A percentile compares a stretch with the other conserved stretches of the same genome.
phyloP scores from a whole-genome alignment of 768 basidiomycete genomes.

The Xanthoconium purpureum region DNA sequence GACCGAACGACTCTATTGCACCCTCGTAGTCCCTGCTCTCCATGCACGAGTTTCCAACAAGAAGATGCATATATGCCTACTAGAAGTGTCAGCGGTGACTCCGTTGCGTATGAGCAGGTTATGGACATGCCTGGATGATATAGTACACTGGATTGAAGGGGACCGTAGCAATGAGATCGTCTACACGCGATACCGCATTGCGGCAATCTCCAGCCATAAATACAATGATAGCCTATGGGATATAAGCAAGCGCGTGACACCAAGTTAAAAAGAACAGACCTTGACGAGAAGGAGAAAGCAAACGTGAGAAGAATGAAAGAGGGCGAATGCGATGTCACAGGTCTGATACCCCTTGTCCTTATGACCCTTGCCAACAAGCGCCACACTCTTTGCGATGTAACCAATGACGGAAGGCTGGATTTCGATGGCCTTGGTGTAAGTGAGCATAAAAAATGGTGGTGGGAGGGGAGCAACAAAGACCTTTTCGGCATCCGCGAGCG shows the following conservation, averaged over 20 bases:
- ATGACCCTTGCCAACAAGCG: background rate
- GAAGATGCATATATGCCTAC: conserved; percentile 10
- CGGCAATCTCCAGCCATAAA: conserved; percentile 2
- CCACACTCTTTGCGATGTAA: background rate
- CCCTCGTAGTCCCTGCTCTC: background rate
- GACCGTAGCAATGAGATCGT: background rate
- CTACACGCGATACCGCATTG: background rate
- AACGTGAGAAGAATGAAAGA: no score
- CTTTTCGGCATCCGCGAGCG: background rate
- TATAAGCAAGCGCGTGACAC: background rate
- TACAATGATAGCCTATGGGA: background rate
- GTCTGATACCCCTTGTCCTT: background rate
- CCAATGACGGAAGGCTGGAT: background rate
- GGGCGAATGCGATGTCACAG: background rate
- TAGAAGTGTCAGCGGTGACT: background rate
- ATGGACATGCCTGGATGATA: background rate
- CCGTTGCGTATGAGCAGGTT: fast-evolving
- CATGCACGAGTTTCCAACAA: background rate
- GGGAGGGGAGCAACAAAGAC: background rate
- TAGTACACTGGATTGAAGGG: background rate
- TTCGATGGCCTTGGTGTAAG: background rate
- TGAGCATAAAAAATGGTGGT: background rate
- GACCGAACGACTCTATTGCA: background rate
- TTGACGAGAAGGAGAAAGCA: background rate
- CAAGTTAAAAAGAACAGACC: background rate